phyloP scores from a whole-genome alignment of 306 rosid species.

The Casuarina cunninghamiana region DNA sequence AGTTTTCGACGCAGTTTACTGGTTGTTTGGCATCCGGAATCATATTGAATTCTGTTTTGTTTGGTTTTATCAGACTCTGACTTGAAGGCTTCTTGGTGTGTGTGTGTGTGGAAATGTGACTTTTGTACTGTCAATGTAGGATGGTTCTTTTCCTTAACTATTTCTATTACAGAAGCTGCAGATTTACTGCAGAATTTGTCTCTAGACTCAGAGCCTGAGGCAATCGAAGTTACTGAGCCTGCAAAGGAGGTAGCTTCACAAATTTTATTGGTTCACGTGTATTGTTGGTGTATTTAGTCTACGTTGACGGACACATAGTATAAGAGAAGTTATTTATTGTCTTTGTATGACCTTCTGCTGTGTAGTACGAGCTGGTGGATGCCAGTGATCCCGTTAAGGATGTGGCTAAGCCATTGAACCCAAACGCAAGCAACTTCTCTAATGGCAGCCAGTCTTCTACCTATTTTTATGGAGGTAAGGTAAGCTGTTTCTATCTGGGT shows the following conservation, averaged over 20 bases:
- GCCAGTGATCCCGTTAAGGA: slow-evolving; percentile 29
- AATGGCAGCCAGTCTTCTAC: slow-evolving; percentile 39
- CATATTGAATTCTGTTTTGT: too few species aligned
- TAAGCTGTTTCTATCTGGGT: slow-evolving; percentile 27
- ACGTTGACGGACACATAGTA: neutral
- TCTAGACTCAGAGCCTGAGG: slow-evolving; percentile 38
- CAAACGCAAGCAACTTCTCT: slow-evolving; percentile 34
- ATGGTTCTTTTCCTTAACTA: neutral
- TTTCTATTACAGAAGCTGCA: slow-evolving; percentile 31
- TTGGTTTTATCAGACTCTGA: too few species aligned
- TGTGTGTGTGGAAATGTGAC: neutral
- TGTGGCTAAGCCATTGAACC: slow-evolving; percentile 40
- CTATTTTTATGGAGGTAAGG: slow-evolving; percentile 61
- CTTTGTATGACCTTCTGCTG: slow-evolving; percentile 4
- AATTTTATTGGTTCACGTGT: neutral
- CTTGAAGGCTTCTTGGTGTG: neutral
- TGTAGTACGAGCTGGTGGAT: slow-evolving; percentile 36
- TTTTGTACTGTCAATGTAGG: neutral
- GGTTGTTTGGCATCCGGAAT: too few species aligned
- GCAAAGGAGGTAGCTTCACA: slow-evolving; percentile 37
- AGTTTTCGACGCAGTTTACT: too few species aligned
- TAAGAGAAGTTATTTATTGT: neutral
- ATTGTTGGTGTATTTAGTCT: neutral
- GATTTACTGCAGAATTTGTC: slow-evolving; percentile 47
- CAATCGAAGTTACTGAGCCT: slow-evolving; percentile 27